Base-by-base conservation (phyloP, 805 yeast species). In the Komagataella phaffii region DNA sequence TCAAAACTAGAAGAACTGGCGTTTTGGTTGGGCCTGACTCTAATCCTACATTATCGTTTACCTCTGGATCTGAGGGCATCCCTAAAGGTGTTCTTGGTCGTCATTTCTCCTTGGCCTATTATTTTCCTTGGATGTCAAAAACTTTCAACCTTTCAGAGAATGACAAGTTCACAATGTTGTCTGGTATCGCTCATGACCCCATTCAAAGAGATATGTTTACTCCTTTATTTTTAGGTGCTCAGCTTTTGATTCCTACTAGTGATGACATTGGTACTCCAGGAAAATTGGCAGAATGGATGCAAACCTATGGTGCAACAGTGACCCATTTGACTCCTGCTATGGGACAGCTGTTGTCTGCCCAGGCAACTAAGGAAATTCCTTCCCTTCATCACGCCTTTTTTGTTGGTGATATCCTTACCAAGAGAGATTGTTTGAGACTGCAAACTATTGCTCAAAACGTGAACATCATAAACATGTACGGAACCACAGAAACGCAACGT, bases 231-330 rank as follows among this genome's bases (percentile, higher is more conserved):
- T 71, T 93, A 56, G 99, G 99, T 57, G 99, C 99, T 17, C 86
- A 83, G 58, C 73, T 93, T 52, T 75, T 88, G 56, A 95, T 93
- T 30, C 99, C 99, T 50, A 90, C 97, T 12, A 82, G 89, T 17
- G 97, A 93, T 66, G 99, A 93, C 66, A 93, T 93, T 60, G 99
- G 99, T 49, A 93, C 99, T 3, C 99, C 99, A 5, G 99, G 99
- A 30, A 82, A 85, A 62, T 75, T 93, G 52, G 99, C 99, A 6
- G 93, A 88, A 60, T 93, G 99, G 99, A 90, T 93, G 96, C 79
- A 83, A 40, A 81, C 76, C 53, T 80, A 89, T 59, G 87, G 86
- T 14, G 96, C 97, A 24, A 84, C 96, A 1, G 97, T 93, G 1
- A 93, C 99, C 1, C 99, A 93, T 67, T 77, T 93, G 69, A 93